Conservation (phyloP, 2,329 filamentous ascomycete species). For the Cercospora janseana region DNA sequence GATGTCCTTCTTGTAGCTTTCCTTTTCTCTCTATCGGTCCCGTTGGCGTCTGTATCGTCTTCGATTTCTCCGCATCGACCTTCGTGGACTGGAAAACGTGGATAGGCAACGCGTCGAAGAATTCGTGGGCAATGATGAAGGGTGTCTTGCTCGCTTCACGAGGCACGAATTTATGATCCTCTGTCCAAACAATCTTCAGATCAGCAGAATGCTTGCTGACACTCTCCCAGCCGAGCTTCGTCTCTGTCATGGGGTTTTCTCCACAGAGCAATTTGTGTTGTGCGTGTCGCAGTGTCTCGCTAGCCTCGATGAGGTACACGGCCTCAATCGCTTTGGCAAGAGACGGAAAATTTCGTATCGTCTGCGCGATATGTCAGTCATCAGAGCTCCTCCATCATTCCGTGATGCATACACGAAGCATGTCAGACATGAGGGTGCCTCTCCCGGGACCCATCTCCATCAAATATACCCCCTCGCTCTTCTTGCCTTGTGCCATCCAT, state of each 20-base stretch:
- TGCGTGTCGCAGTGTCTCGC: slow-evolving; percentile 68
- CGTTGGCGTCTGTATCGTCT: slow-evolving; percentile 49
- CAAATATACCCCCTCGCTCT: slow-evolving; percentile 72
- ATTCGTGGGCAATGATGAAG: slow-evolving; percentile 95
- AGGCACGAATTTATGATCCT: slow-evolving; percentile 81
- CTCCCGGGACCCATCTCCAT: slow-evolving; percentile 93
- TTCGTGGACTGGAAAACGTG: slow-evolving; percentile 82
- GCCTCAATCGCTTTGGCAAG: slow-evolving; percentile 75
- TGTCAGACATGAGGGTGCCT: slow-evolving; percentile 95
- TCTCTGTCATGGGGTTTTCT: slow-evolving; percentile 65
- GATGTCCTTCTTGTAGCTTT: slow-evolving; percentile 44
- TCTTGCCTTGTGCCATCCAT: slow-evolving; percentile 88
- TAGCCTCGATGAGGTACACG: slow-evolving; percentile 96
- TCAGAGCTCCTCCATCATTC: slow-evolving; percentile 11
- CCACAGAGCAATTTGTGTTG: slow-evolving; percentile 84
- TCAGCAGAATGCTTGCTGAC: slow-evolving; percentile 70
- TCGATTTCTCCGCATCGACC: slow-evolving; percentile 33
- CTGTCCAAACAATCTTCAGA: slow-evolving; percentile 79
- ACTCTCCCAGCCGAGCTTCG: slow-evolving; percentile 70
- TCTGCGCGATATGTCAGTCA: slow-evolving; percentile 53
- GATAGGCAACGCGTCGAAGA: slow-evolving; percentile 96
- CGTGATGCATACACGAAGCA: slow-evolving; percentile 67
- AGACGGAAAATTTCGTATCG: slow-evolving; percentile 76
- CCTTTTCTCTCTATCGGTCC: slow-evolving; percentile 46
- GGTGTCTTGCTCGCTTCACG: slow-evolving; percentile 66